Base-by-base conservation (phyloP, 495 filamentous ascomycete species). In the Podospora bellae-mahoneyi region DNA sequence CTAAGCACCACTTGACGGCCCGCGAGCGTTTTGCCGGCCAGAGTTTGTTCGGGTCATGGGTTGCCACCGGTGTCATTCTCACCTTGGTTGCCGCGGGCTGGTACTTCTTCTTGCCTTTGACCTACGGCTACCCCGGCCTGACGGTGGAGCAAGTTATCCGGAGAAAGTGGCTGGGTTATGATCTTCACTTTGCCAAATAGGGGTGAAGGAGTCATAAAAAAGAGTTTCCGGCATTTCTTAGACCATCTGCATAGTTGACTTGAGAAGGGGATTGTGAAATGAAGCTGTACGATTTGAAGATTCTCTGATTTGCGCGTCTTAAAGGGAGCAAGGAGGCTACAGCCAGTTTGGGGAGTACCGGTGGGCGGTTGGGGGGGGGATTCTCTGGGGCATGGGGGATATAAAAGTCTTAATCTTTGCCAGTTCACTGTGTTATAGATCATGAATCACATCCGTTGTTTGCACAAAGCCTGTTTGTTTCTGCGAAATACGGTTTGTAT, bases 121-220 rank as follows among this genome's bases (percentile, higher is more conserved):
- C 95, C 13, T 98, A 98, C 78, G 95, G 95, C 26, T 92, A 90
- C 66, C 95, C 95, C 1, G 96, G 95, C n/a, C 84, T 99, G 78
- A 88, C 81, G 67, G 89, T 94, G 10, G 88, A 89, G 10, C 84
- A 92, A 73, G 93, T 99, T 56, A 77, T 90, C 64, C 87, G 91
- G 62, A 87, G 95, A 78, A 97, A 97, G 82, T 99, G 93, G 95
- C 82, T 98, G 74, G 90, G 90, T 60, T 99, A 99, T 78, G 95
- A 99, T 80, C 84, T 99, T 78, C 95, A 99, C 82, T 99, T 98
- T 81, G 95, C 95, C 53, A 99, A 99, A 86, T 99, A 91, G 81
- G 61, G 27, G 5, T 6, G 23, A 10, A 27, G 19, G 23, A n/a
- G 18, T 58, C 18, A 19, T 58, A 48, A 10, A 48, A 48, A 48